Conservation (phyloP, 495 filamentous ascomycete species). For the Xylaria cubensis region DNA sequence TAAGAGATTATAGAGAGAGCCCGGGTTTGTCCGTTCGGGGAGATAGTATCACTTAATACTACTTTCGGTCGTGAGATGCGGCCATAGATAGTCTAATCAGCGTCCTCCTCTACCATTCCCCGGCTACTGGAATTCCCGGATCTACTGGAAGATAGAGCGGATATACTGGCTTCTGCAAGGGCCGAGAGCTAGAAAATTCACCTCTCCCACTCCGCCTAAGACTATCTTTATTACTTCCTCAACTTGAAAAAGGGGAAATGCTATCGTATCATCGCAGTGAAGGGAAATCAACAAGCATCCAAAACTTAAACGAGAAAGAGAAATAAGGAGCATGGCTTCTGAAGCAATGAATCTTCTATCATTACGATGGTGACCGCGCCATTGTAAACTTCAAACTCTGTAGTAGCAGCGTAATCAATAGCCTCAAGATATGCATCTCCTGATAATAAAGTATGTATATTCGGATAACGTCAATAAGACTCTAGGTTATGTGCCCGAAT, state of each 20-base stretch:
- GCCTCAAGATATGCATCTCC: background rate
- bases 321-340: background rate
- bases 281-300: background rate
- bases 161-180: too few relatives aligned
- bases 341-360: background rate
- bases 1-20: too few relatives aligned
- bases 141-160: too few relatives aligned
- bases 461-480: background rate
- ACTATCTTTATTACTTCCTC: background rate
- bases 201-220: too few relatives aligned
- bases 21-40: too few relatives aligned
- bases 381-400: background rate
- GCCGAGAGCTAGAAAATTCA: too few relatives aligned
- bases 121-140: too few relatives aligned
- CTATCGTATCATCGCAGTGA: background rate
- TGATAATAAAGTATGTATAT: background rate
- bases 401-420: background rate
- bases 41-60: too few relatives aligned
- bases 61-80: too few relatives aligned
- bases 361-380: background rate
- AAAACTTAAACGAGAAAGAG: background rate
- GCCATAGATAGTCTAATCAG: too few relatives aligned
- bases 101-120: too few relatives aligned
- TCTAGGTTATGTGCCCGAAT: background rate
- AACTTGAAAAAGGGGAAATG: background rate